Evolutionary conservation across 495 filamentous ascomycete genomes (phyloP).

Genomic region (Penicillium flavigenum): DNA sequence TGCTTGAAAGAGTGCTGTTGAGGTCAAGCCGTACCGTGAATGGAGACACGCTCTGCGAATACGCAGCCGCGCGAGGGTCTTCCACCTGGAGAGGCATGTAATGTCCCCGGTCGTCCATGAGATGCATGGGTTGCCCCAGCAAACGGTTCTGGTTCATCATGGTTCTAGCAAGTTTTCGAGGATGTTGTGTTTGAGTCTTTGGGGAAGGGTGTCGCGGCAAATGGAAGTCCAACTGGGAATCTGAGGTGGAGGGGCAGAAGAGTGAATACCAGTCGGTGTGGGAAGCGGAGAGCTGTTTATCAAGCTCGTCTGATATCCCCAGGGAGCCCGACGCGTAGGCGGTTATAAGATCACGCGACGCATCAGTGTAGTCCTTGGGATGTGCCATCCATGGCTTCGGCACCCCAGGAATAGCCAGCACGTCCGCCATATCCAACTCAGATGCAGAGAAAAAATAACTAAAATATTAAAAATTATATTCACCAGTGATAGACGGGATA

Average conservation of each 20-base stretch:
- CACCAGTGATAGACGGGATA: neutral
- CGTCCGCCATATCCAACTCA: slow-evolving; percentile 17
- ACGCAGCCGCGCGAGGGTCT: neutral
- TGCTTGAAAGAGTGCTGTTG: slow-evolving; percentile 5
- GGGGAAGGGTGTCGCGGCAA: neutral
- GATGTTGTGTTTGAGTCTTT: neutral
- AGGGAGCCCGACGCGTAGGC: neutral
- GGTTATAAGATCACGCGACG: slow-evolving; percentile 9
- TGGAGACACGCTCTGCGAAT: neutral
- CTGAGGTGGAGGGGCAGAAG: neutral
- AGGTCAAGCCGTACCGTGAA: neutral
- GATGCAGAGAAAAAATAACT: neutral
- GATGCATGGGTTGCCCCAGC: neutral
- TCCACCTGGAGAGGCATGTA: neutral
- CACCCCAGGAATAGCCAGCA: slow-evolving; percentile 15
- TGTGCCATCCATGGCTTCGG: slow-evolving; percentile 13
- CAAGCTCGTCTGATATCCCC: neutral
- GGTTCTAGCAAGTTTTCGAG: neutral
- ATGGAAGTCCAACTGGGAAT: neutral
- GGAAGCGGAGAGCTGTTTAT: neutral
- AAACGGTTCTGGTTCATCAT: neutral
- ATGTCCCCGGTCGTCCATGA: neutral
- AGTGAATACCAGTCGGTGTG: neutral
- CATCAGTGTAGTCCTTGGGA: slow-evolving; percentile 10
- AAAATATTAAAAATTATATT: neutral